Percentiles rank a stretch among this genome's conserved stretches.
Evolutionary conservation across 2,329 filamentous ascomycete species (phyloP).

Genomic region (Zasmidium cellare): DNA sequence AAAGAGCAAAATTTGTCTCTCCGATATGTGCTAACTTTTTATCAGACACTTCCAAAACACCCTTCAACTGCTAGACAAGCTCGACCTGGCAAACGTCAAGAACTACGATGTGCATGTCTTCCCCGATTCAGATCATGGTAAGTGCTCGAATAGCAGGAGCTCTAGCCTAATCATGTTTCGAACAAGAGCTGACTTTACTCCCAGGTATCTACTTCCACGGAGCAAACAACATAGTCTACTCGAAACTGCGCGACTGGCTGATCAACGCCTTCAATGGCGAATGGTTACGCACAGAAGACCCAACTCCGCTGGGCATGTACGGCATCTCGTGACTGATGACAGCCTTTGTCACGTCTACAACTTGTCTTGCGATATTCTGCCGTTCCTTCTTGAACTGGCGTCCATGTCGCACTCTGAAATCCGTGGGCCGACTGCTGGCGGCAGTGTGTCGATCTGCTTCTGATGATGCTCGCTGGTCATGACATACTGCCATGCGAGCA

Average conservation of each 20-base stretch:
- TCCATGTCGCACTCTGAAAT: not conserved
- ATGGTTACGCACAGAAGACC: constrained; percentile 66
- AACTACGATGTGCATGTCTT: constrained; percentile 98
- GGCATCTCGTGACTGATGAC: not conserved
- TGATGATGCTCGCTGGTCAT: too few species aligned
- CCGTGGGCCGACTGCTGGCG: not conserved
- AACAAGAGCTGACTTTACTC: too few species aligned
- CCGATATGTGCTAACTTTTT: not conserved
- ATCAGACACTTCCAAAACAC: constrained; percentile 78
- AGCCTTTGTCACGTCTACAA: not conserved
- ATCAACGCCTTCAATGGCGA: constrained; percentile 97
- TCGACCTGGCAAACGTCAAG: constrained; percentile 77
- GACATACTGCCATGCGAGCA: too few species aligned
- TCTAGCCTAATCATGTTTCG: too few species aligned
- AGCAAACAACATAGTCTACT: constrained; percentile 86
- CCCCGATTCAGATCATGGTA: constrained; percentile 84
- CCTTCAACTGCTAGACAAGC: constrained; percentile 78
- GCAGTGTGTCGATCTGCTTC: too few species aligned
- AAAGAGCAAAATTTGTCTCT: not conserved
- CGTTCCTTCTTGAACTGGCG: not conserved
- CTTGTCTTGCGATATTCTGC: not conserved
- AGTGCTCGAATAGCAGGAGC: too few species aligned
- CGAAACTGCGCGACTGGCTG: constrained; percentile 87
- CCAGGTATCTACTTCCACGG: constrained; percentile 84
- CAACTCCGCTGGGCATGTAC: constrained; percentile 43